Evolutionary conservation across 2,329 filamentous ascomycete species (phyloP).

Genomic region (Malbranchea zuffiana): DNA sequence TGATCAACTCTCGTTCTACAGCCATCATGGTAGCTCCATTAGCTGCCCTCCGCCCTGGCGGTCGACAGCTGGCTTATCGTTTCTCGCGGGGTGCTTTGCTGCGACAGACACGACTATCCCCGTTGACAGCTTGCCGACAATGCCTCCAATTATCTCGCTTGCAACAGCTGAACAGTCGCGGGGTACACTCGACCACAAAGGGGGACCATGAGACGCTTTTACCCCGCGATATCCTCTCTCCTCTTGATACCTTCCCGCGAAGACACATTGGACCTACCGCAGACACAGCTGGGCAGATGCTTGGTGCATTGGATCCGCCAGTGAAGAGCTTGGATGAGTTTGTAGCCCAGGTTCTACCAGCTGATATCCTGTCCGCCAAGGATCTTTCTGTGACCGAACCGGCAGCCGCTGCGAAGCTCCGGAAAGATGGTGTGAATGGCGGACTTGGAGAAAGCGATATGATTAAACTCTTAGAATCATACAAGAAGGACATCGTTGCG

Average conservation of each 20-base stretch:
- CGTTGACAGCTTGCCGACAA: constrained; percentile 23
- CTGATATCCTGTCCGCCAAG: constrained; percentile 60
- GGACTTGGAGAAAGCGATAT: constrained; percentile 39
- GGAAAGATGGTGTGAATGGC: constrained; percentile 29
- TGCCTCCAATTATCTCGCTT: constrained; percentile 22
- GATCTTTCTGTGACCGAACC: constrained; percentile 48
- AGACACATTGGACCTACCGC: constrained; percentile 80
- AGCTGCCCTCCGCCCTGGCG: constrained; percentile 13
- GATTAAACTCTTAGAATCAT: constrained; percentile 31
- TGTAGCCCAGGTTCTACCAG: constrained; percentile 69
- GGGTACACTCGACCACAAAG: constrained; percentile 79
- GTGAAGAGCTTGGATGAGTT: constrained; percentile 68
- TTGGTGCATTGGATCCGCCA: constrained; percentile 65
- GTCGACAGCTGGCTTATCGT: constrained; percentile 11
- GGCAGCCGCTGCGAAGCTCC: constrained; percentile 32
- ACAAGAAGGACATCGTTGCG: constrained; percentile 48
- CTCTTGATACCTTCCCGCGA: constrained; percentile 55
- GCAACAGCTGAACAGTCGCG: constrained; percentile 5
- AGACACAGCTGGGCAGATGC: constrained; percentile 62
- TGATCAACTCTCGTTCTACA: neutral
- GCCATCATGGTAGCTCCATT: constrained; percentile 14
- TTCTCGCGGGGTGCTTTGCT: constrained; percentile 7
- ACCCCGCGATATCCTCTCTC: constrained; percentile 33
- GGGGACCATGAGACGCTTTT: constrained; percentile 51
- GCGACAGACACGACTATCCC: constrained; percentile 17